Evolutionary conservation across 2,329 filamentous ascomycete genomes (phyloP).

Genomic region (Celoporthe dispersa): DNA sequence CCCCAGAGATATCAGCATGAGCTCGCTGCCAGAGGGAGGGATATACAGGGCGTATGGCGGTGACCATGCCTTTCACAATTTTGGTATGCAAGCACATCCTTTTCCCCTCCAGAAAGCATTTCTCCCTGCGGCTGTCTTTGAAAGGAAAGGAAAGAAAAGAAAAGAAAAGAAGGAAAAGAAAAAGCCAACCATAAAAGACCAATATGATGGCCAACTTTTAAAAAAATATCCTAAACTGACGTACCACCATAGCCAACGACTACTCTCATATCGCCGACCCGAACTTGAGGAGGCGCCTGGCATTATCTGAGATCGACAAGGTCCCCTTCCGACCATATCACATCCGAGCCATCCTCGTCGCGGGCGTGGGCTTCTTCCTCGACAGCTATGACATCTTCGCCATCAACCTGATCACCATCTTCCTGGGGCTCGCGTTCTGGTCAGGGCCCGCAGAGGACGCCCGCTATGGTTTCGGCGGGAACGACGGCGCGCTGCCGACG

Average conservation of each 20-base stretch:
- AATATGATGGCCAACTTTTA: no score
- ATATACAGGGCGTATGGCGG: slow-evolving; percentile 57
- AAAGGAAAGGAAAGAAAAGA: no score
- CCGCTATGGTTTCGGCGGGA: slow-evolving; percentile 53
- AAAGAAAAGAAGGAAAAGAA: no score
- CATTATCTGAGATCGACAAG: slow-evolving; percentile 80
- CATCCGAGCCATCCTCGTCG: slow-evolving; percentile 73
- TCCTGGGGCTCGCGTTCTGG: slow-evolving; percentile 81
- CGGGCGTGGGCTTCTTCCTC: slow-evolving; percentile 82
- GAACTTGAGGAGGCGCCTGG: slow-evolving; percentile 75
- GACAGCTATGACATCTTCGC: slow-evolving; percentile 84
- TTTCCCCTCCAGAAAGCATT: no score
- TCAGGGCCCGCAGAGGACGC: slow-evolving; percentile 46
- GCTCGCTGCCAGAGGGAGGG: not conserved
- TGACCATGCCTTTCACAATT: slow-evolving; percentile 75
- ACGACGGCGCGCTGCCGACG: slow-evolving; percentile 62
- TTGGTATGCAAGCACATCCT: slow-evolving; percentile 40
- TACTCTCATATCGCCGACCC: slow-evolving; percentile 68
- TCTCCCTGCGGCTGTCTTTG: slow-evolving; percentile 33
- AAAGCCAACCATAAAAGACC: no score
- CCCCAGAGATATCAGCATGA: not conserved
- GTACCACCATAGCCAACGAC: slow-evolving; percentile 38
- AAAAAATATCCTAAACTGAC: no score
- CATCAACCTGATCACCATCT: slow-evolving; percentile 72
- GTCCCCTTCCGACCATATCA: slow-evolving; percentile 78